phyloP scores from a whole-genome alignment of 2,329 filamentous ascomycete species.

The Botrytis pseudocinerea region DNA sequence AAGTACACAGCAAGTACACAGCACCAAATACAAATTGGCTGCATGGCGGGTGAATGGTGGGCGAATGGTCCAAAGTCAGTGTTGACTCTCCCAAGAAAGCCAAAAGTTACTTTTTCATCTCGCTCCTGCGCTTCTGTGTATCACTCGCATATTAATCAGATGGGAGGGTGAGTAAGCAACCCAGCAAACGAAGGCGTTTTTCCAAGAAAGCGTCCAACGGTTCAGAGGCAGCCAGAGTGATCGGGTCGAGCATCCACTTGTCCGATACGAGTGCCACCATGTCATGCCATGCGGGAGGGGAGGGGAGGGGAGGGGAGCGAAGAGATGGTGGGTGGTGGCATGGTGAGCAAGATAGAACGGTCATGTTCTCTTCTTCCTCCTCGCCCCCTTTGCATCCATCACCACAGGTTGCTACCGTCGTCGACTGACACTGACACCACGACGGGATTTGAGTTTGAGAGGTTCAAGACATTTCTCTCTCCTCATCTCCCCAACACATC shows the following conservation, averaged over 20 bases:
- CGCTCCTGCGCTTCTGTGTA: not conserved
- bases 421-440: not conserved
- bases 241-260: not conserved
- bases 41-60: no score
- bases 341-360: not conserved
- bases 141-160: no score
- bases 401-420: no score
- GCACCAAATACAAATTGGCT: no score
- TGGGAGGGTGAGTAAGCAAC: not conserved
- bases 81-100: not conserved
- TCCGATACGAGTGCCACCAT: not conserved
- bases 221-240: not conserved
- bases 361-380: no score
- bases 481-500: not conserved
- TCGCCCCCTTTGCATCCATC: no score
- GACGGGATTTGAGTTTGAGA: not conserved
- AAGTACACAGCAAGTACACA: not conserved
- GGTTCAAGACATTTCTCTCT: slow-evolving; percentile 1
- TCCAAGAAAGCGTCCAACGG: slow-evolving; percentile 6
- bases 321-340: not conserved
- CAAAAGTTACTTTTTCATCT: not conserved
- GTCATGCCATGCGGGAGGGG: not conserved
- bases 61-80: no score
- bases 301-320: not conserved
- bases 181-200: not conserved